Evolutionary conservation across 2,329 filamentous ascomycete genomes (phyloP).

Genomic region (Aspergillus aculeatus): DNA sequence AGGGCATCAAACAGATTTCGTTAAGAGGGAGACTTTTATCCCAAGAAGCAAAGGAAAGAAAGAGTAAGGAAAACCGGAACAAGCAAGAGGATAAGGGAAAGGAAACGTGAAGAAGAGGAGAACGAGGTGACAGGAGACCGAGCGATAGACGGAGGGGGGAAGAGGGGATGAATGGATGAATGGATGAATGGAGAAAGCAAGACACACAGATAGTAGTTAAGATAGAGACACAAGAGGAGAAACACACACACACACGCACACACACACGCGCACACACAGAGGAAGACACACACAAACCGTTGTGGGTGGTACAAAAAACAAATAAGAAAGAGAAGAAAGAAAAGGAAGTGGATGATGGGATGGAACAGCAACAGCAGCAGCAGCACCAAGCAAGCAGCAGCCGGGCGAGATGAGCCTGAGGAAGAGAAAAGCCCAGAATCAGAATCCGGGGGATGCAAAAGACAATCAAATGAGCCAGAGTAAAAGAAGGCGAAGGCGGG

Average conservation of each 20-base stretch:
- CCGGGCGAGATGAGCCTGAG: slow-evolving; percentile 18
- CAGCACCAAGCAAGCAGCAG: background rate
- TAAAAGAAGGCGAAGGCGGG: slow-evolving; percentile 27
- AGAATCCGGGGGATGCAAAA: slow-evolving; percentile 25
- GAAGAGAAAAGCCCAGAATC: slow-evolving; percentile 30
- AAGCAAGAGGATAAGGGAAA: background rate
- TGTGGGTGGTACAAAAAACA: slow-evolving; percentile 22
- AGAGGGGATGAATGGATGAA: background rate
- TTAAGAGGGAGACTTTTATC: slow-evolving; percentile 4
- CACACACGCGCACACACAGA: slow-evolving; percentile 7
- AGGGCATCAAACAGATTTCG: slow-evolving; percentile 5
- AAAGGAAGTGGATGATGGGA: background rate
- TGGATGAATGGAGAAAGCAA: background rate
- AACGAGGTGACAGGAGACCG: background rate
- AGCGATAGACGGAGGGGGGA: slow-evolving; percentile 3
- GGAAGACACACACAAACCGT: slow-evolving; percentile 9
- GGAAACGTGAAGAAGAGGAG: background rate
- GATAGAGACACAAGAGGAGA: background rate
- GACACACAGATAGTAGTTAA: background rate
- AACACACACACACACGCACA: background rate
- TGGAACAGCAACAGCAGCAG: background rate
- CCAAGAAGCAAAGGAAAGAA: slow-evolving; percentile 11
- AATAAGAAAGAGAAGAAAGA: slow-evolving; percentile 16
- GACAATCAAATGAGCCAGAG: background rate
- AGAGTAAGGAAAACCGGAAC: slow-evolving; percentile 5